These are phyloP conservation scores for Royoungia palumana DNA, from an alignment of 768 basidiomycete species.

Conservation along the genomic window DNA sequence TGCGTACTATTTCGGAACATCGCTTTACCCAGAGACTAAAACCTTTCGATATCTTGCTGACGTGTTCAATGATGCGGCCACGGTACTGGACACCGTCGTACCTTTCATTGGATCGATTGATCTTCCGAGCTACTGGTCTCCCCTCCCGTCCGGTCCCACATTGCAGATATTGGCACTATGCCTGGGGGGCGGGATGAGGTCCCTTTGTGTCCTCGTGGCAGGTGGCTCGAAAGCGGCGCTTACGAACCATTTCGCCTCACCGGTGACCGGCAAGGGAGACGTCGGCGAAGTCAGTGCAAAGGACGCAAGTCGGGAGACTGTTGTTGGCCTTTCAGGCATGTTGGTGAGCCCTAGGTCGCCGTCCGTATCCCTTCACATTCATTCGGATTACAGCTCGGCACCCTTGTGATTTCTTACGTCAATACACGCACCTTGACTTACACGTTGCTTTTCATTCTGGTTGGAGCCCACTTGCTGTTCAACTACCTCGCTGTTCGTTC, in stretches of 20 bases:
- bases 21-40: constrained; percentile 67
- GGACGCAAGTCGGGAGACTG: constrained; percentile 69
- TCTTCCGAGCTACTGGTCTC: constrained; percentile 33
- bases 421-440: constrained; percentile 49
- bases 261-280: constrained; percentile 50
- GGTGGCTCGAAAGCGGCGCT: constrained; percentile 71
- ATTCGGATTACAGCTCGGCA: constrained; percentile 46
- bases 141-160: constrained; percentile 24
- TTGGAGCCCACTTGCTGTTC: constrained; percentile 50
- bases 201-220: constrained; percentile 61
- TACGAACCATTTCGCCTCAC: constrained; percentile 61
- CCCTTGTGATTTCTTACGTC: constrained; percentile 54
- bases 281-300: constrained; percentile 72
- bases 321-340: constrained; percentile 64
- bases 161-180: constrained; percentile 52
- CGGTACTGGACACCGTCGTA: constrained; percentile 58
- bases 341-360: constrained; percentile 41
- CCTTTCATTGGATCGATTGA: constrained; percentile 44
- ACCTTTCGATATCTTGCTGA: constrained; percentile 66
- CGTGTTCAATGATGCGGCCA: constrained; percentile 58
- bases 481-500: constrained; percentile 63
- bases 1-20: constrained; percentile 61
- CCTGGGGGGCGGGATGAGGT: constrained; percentile 53
- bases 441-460: constrained; percentile 45
- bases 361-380: not conserved